Evolutionary conservation across 257 asterid species (phyloP).

Genomic region (Przewalskia tangutica): DNA sequence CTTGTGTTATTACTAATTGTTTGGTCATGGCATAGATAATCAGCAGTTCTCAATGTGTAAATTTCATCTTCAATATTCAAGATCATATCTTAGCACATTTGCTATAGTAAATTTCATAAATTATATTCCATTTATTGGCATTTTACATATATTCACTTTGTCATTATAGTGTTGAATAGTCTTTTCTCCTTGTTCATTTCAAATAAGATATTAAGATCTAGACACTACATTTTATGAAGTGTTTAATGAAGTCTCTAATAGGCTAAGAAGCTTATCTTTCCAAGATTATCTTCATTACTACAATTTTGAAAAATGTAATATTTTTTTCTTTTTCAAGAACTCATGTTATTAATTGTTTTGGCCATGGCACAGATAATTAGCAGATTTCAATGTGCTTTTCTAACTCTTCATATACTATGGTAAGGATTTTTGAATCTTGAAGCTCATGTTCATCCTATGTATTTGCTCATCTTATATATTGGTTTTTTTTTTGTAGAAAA

Average conservation of each 20-base stretch:
- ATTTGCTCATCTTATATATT: background rate
- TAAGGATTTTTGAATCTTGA: slow-evolving; percentile 1
- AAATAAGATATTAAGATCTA: background rate
- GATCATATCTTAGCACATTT: background rate
- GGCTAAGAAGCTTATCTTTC: background rate
- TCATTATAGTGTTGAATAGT: background rate
- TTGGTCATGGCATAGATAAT: slow-evolving; percentile 4
- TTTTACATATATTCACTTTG: background rate
- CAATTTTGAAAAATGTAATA: background rate
- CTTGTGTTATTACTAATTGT: background rate
- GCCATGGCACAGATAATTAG: slow-evolving; percentile 4
- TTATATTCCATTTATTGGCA: background rate
- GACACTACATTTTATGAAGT: background rate
- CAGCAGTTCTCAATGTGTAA: background rate
- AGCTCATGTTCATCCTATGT: background rate
- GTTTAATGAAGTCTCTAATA: background rate
- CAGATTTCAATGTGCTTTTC: slow-evolving; percentile 3
- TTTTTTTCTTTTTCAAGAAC: background rate
- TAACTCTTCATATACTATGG: slow-evolving; percentile 17
- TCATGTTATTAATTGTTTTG: background rate
- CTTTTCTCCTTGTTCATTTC: background rate
- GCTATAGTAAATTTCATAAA: background rate
- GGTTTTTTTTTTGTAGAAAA: slow-evolving; percentile 15
- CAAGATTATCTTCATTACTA: background rate
- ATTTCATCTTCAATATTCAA: no score